Conservation (phyloP, 2,329 filamentous ascomycete genomes). For the Remersonia thermophila region DNA sequence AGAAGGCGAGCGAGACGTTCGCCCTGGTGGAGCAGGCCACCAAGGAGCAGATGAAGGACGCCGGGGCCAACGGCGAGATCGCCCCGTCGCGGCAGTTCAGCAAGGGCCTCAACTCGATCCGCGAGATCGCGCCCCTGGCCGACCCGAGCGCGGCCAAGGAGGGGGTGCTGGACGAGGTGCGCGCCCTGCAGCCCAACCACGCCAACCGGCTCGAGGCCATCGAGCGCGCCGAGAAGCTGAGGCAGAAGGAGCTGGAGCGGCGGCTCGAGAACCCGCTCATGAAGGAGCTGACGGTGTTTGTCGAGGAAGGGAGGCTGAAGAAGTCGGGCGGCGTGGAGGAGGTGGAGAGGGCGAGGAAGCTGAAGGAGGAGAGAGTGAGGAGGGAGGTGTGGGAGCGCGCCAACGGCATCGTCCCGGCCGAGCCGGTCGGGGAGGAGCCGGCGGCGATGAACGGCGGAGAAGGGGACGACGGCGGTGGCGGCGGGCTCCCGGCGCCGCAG, state of each 20-base stretch:
- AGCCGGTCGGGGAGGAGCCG: constrained; percentile 26
- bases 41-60: constrained; percentile 88
- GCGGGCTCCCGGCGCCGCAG: too few relatives aligned
- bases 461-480: constrained; percentile 17
- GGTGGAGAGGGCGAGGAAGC: constrained; percentile 69
- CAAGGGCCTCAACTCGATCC: constrained; percentile 41
- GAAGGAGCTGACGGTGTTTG: constrained; percentile 74
- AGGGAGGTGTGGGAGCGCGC: constrained; percentile 63
- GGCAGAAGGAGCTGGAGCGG: constrained; percentile 76
- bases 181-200: constrained; percentile 88
- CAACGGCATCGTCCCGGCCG: constrained; percentile 38
- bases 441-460: constrained; percentile 13
- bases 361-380: constrained; percentile 76
- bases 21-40: constrained; percentile 92
- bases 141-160: constrained; percentile 81
- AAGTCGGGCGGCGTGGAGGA: constrained; percentile 95
- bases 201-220: constrained; percentile 89
- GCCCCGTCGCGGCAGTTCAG: constrained; percentile 35
- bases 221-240: constrained; percentile 84
- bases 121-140: constrained; percentile 27
- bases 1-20: constrained; percentile 89
- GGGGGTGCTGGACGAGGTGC: constrained; percentile 80
- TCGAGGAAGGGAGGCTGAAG: constrained; percentile 82
- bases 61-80: constrained; percentile 36
- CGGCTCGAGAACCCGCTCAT: constrained; percentile 65